Conservation (phyloP, 148 eudicot species). For the Vaccinium corymbosum region DNA sequence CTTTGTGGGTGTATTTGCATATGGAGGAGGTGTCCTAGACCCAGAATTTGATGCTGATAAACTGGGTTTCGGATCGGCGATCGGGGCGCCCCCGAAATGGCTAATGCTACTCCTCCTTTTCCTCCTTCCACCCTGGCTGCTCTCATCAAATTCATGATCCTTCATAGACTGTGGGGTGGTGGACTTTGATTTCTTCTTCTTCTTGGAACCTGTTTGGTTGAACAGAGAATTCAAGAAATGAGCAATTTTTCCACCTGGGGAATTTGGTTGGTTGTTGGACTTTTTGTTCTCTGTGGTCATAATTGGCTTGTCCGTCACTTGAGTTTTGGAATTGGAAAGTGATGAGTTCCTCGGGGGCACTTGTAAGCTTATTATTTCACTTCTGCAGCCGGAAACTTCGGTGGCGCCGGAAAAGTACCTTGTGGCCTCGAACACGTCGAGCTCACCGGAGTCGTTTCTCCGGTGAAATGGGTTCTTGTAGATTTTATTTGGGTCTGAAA, state of each 20-base stretch:
- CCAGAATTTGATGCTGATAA: slow-evolving; percentile 46
- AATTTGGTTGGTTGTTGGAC: slow-evolving; percentile 74
- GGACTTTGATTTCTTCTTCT: slow-evolving; percentile 55
- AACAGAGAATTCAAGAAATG: slow-evolving; percentile 73
- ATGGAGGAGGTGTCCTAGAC: slow-evolving; percentile 67
- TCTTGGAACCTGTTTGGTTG: slow-evolving; percentile 61
- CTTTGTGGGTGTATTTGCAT: slow-evolving; percentile 46
- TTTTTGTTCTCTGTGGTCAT: slow-evolving; percentile 43
- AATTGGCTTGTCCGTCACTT: slow-evolving; percentile 16
- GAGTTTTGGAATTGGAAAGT: slow-evolving; percentile 12
- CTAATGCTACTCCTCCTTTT: slow-evolving; percentile 70
- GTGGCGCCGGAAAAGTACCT: slow-evolving; percentile 58
- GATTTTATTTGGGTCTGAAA: slow-evolving; percentile 32
- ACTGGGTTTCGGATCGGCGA: slow-evolving; percentile 20
- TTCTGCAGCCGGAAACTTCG: slow-evolving; percentile 17
- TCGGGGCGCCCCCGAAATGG: slow-evolving; percentile 31
- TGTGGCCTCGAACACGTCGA: slow-evolving; percentile 80
- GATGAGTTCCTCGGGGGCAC: slow-evolving; percentile 38
- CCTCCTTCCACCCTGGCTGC: slow-evolving; percentile 47
- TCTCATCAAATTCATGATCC: slow-evolving; percentile 49
- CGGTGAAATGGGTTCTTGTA: slow-evolving; percentile 39
- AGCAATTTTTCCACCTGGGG: slow-evolving; percentile 85
- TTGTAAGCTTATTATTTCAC: slow-evolving; percentile 71
- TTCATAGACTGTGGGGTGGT: slow-evolving; percentile 33
- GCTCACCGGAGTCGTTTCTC: slow-evolving; percentile 64